phyloP scores from a whole-genome alignment of 768 basidiomycete genomes.

The Suillus clintonianus region DNA sequence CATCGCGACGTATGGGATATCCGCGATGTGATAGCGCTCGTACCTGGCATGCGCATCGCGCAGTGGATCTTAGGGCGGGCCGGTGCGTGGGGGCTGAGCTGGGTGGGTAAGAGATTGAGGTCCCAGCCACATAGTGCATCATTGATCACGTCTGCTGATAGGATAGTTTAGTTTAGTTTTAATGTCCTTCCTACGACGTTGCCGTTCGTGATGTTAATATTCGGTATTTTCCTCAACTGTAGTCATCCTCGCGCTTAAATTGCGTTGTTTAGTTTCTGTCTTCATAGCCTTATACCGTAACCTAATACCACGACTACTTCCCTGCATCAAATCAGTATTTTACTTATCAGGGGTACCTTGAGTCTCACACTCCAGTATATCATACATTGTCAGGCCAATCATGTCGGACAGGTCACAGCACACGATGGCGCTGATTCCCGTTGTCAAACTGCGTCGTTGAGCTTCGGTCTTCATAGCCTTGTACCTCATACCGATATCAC shows the following conservation, averaged over 20 bases:
- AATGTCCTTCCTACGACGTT: neutral
- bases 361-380: neutral
- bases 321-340: neutral
- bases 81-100: constrained; percentile 56
- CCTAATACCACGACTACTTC: neutral
- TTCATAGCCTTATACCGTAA: constrained; percentile 1
- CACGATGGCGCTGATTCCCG: neutral
- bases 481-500: neutral
- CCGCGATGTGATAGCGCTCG: constrained; percentile 70
- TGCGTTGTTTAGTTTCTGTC: neutral
- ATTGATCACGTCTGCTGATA: neutral
- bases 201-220: neutral
- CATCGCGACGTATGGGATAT: constrained; percentile 71
- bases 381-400: neutral
- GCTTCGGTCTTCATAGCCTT: neutral
- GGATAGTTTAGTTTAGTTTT: neutral
- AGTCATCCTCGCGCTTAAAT: neutral
- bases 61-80: constrained; percentile 72
- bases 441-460: neutral
- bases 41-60: constrained; percentile 66
- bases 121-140: neutral
- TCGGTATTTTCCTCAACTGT: neutral
- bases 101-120: constrained; percentile 15
- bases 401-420: neutral
- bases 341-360: neutral